Evolutionary conservation across 1,139 yeast species (phyloP).

Genomic region (Pichia sp.): DNA sequence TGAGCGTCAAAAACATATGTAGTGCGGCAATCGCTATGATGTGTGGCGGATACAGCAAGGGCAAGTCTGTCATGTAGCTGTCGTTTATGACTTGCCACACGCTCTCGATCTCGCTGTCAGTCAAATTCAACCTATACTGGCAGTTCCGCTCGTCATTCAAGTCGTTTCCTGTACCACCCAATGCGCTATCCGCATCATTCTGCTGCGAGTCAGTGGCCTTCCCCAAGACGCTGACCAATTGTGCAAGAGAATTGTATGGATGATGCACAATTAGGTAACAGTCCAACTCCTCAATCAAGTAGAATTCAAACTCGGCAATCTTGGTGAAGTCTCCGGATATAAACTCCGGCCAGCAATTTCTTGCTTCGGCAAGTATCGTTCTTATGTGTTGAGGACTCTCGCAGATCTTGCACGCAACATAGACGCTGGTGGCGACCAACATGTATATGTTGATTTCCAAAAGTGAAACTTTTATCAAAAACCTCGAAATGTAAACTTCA

Average conservation of each 20-base stretch:
- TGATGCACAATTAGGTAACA: slow-evolving; percentile 79
- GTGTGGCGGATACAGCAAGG: slow-evolving; percentile 82
- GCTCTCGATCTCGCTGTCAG: slow-evolving; percentile 73
- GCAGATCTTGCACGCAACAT: slow-evolving; percentile 88
- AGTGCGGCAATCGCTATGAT: slow-evolving; percentile 82
- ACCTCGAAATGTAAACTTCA: slow-evolving; percentile 74
- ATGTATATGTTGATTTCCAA: slow-evolving; percentile 80
- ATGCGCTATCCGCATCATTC: neutral
- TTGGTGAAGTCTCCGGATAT: slow-evolving; percentile 89
- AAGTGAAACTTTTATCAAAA: slow-evolving; percentile 65
- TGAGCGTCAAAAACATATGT: slow-evolving; percentile 63
- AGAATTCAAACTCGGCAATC: slow-evolving; percentile 93
- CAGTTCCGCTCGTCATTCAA: neutral
- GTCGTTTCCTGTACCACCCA: neutral
- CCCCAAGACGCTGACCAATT: slow-evolving; percentile 47
- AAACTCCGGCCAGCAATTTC: slow-evolving; percentile 91
- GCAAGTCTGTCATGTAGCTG: slow-evolving; percentile 81
- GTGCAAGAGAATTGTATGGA: slow-evolving; percentile 74
- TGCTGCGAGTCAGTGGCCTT: slow-evolving; percentile 8
- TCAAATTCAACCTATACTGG: slow-evolving; percentile 36
- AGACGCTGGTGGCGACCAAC: slow-evolving; percentile 77
- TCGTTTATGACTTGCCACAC: slow-evolving; percentile 91
- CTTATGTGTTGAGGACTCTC: slow-evolving; percentile 94
- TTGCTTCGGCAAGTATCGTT: slow-evolving; percentile 75
- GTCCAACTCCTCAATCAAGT: slow-evolving; percentile 83